Evolutionary conservation across 2,329 filamentous ascomycete species (phyloP), one percentile per base, ranked within the genome.

Genomic region (Phialophora chinensis): DNA sequence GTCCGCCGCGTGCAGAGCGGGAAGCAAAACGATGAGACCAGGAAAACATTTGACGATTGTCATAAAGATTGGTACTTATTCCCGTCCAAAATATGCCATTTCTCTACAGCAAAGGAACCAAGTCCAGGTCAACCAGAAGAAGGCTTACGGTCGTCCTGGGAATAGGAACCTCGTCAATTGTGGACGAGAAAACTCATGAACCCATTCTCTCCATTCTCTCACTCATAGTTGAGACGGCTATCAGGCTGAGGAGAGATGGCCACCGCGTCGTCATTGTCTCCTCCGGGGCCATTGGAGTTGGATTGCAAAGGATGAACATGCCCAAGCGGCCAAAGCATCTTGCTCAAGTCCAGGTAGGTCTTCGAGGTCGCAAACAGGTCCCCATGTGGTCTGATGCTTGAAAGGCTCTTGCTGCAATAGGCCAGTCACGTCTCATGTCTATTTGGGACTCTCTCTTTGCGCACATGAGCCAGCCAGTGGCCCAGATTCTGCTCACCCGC

Each of bases 181-280:
- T 99, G 71, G 92, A 98, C 80, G 95, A 99, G 78, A 91, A 89
- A 76, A 96, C 92, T 25, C 95, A 97, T 80, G 92, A 97, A 76
- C 95, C 95, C 3, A 87, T 97, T 42, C 86, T 99, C 47, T 95
- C 93, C 4, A 96, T 93, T 72, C 83, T 99, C 64, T 93, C 91
- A 67, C 84, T 94, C 67, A 97, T 99, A 71, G 95, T 98, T 71
- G 93, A 98, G 80, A 98, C 95, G 23, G 93, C 92, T 14, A 90
- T 94, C 62, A 91, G 89, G 75, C 84, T 99, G 52, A 89, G 89
- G 72, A 90, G 93, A 79, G 91, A 96, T 88, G 95, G 95, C 58
- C 93, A 99, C 78, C 88, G 90, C 73, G 95, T 99, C 60, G 90
- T 99, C 78, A 91, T 99, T 71, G 96, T 98, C 70, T 99, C 95